A percentile compares a stretch with the other conserved stretches of the same genome.
phyloP scores from a whole-genome alignment of 2,329 filamentous ascomycete genomes.

The Hypoxylon sp. region DNA sequence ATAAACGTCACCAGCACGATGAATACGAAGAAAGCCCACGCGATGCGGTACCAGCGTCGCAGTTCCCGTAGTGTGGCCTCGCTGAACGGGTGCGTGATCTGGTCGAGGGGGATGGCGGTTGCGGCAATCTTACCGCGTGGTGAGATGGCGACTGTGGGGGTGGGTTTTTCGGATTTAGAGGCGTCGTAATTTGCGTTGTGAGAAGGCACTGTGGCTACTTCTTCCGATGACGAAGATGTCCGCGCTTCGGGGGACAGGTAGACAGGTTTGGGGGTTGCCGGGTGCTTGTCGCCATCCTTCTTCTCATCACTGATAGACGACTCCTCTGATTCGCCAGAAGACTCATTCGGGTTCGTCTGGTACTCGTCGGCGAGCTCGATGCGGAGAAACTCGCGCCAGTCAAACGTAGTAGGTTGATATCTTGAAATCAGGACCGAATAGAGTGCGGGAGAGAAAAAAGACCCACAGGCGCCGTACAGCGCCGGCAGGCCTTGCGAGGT shows the following conservation, averaged over 20 bases:
- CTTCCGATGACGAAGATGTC: conserved; percentile 6
- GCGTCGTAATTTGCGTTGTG: not conserved
- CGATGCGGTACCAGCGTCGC: conserved; percentile 58
- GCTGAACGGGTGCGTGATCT: conserved; percentile 62
- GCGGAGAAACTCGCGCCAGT: conserved; percentile 60
- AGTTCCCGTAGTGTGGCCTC: conserved; percentile 55
- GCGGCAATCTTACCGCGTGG: not conserved
- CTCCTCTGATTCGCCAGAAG: conserved; percentile 21
- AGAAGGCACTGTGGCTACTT: conserved; percentile 1
- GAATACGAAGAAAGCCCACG: conserved; percentile 58
- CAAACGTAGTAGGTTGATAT: conserved; percentile 55
- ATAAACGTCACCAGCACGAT: conserved; percentile 63
- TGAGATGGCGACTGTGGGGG: not conserved
- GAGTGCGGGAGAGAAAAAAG: conserved; percentile 62
- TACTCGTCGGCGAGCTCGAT: conserved; percentile 62
- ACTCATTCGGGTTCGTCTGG: conserved; percentile 28
- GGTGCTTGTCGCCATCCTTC: conserved; percentile 11
- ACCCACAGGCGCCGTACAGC: conserved; percentile 62
- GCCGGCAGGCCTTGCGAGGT: conserved; percentile 60
- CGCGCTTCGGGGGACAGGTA: conserved; percentile 23
- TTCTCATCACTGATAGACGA: conserved; percentile 35
- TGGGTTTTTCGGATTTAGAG: conserved; percentile 10
- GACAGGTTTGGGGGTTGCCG: conserved; percentile 1
- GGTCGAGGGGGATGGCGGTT: conserved; percentile 53
- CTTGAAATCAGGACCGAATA: conserved; percentile 63